Evolutionary conservation across 805 yeast species (phyloP), one percentile per base, ranked within the genome.

Genomic region (Teunomyces tritomae): DNA sequence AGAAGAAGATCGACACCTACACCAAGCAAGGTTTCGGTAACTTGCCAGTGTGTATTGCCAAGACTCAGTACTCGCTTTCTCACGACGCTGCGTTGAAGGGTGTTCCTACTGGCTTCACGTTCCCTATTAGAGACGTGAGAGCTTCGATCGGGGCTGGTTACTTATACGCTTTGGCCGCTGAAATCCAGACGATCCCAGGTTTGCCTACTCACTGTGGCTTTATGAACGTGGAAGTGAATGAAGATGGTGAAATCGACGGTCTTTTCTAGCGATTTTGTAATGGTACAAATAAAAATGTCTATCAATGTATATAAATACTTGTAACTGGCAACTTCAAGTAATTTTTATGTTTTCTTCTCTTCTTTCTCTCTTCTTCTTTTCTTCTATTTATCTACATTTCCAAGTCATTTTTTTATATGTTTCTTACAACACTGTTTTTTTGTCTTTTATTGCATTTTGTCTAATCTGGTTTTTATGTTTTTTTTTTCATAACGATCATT

Each of bases 151-250:
- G 95, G 68, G 94, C 94, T 33, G 94, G 94, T 4, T 87, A 87
- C 68, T 75, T 87, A 66, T 87, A 86, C 61, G 94, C 92, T 4
- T 74, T 87, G 58, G 94, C 95, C 4, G 94, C 89, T 46, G 91
- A 86, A 66, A 87, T 87, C 60, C 88, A 84, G 74, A 87, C 95
- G 39, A 87, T 87, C 59, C 95, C 95, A 27, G 94, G 95, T 50
- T 76, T 87, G 64, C 88, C 94, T 49, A 87, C 95, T 3, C 87
- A 85, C 62, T 83, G 88, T 64, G 94, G 95, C 35, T 87, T 83
- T 70, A 87, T 87, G 92, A 85, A 87, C 57, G 89, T 87, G 44
- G 94, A 87, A 68, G 89, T 87, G 45, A 79, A 82, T 60, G 89
- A 83, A 36, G 80, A 85, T 53, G 92, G 91, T 48, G 88, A 87